These are phyloP conservation scores for Xylaria acuta DNA, from an alignment of 495 filamentous ascomycete genomes.

Conservation along the genomic window DNA sequence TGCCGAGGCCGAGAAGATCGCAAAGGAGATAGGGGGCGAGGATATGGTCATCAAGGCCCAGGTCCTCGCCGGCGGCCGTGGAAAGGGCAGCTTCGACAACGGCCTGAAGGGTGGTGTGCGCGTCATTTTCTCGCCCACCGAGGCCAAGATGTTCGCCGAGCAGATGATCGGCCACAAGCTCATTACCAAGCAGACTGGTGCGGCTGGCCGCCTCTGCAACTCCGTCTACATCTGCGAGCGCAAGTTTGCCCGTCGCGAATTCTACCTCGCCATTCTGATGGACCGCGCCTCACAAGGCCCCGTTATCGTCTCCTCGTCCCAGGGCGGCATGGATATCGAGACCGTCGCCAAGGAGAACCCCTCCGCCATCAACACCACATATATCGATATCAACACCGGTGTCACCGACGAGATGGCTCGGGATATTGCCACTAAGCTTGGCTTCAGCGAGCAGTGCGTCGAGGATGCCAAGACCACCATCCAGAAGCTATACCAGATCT, in stretches of 20 bases:
- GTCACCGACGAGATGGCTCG: slow-evolving; percentile 95
- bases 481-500: slow-evolving; percentile 98
- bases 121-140: slow-evolving; percentile 88
- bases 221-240: slow-evolving; percentile 98
- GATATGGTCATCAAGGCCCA: slow-evolving; percentile 99
- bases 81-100: slow-evolving; percentile 97
- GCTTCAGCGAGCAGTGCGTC: slow-evolving; percentile 96
- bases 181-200: slow-evolving; percentile 98
- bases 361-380: slow-evolving; percentile 89
- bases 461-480: slow-evolving; percentile 93
- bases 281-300: slow-evolving; percentile 90
- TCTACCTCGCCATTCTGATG: slow-evolving; percentile 98
- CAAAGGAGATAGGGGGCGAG: slow-evolving; percentile 87
- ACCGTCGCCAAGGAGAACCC: slow-evolving; percentile 97
- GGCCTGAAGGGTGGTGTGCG: slow-evolving; percentile 98
- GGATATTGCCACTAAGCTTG: slow-evolving; percentile 88
- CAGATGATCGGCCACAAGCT: slow-evolving; percentile 99
- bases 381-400: slow-evolving; percentile 90
- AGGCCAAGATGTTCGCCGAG: slow-evolving; percentile 95
- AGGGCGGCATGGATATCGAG: slow-evolving; percentile 99
- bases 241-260: slow-evolving; percentile 98
- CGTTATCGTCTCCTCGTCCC: slow-evolving; percentile 95
- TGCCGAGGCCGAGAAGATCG: slow-evolving; percentile 89
- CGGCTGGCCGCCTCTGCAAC: slow-evolving; percentile 88
- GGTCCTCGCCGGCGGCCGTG: slow-evolving; percentile 95